Base-by-base conservation (phyloP, 495 filamentous ascomycete genomes). In the Penicillium paxilli region DNA sequence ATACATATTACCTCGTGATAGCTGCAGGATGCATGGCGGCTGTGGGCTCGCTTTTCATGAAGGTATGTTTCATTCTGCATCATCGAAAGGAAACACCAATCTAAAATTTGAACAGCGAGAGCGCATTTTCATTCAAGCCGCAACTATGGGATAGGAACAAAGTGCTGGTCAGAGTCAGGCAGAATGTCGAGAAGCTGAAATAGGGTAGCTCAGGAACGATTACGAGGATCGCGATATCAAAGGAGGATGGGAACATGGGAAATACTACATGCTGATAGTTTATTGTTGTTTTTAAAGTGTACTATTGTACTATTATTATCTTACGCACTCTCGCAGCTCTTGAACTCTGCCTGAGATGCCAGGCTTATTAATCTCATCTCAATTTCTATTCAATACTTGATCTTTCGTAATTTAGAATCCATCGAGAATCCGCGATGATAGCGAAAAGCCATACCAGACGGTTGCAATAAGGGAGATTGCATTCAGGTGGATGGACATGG, bases 401-500 rank as follows among this genome's bases (percentile, higher is more conserved):
- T n/a, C n/a, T n/a, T n/a, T n/a, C n/a, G n/a, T n/a, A n/a, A n/a
- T n/a, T n/a, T 57, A 60, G 4, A 52, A 17, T 20, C 50, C 54
- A 2, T 14, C 25, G 1, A 47, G 1, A 32, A 70, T 40, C 8
- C 50, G 69, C 2, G 57, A 66, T 0, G 71, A 76, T 55, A 85
- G 54, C 40, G 65, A 66, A 58, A 73, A 74, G 1, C 77, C 80
- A 67, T 83, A 83, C 57, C 70, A 72, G 6, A 83, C 22, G 26
- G 78, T 79, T 6, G 77, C 77, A 2, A 72, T 67, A 45, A 83
- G 67, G 0, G 75, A 70, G 24, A 83, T 64, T 12, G 82, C 56
- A 60, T 85, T 84, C 5, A 83, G 48, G 58, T 84, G 80, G 42
- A 83, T 83, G 16, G 66, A 69, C 76, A 81, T 83, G 5, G 80